Base-by-base conservation (phyloP, 148 eudicot genomes). In the Rheum nobile region DNA sequence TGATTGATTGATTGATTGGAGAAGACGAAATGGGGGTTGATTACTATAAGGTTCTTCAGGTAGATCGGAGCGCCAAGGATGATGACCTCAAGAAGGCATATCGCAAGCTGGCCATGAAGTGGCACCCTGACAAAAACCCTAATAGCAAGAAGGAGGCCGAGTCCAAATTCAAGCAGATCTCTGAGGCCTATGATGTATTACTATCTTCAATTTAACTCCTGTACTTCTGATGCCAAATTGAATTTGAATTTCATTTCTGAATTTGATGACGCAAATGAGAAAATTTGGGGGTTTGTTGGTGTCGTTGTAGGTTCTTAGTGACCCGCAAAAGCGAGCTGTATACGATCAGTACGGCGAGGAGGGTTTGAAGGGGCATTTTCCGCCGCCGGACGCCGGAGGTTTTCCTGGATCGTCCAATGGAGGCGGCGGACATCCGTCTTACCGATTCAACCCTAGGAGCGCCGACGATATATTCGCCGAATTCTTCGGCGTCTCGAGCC, bases 331-430 rank as follows among this genome's bases (percentile, higher is more conserved):
- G 76, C 75, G 92, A 78, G 85, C 85, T 9, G 50, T 86, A 1
- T 86, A 88, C 75, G 92, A 88, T 74, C 89, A 88, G 70, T 84
- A 84, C 74, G 88, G 87, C 50, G 91, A 86, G 80, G 89, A 84
- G 65, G 89, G 92, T 26, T 80, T 86, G 2, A 83, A 84, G 72
- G 91, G 91, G 8, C 88, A 85, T 71, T 80, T 80, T 75, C 88
- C 87, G 70, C 85, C 86, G 8, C 88, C 91, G 8, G 91, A 69
- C 61, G 85, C 82, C 43, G 84, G 87, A 10, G 89, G 89, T 0
- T 77, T 84, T 41, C 26, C 75, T 28, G 75, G 67, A 31, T 73
- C 67, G 37, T 73, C 75, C 59, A 48, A 73, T 52, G 75, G 75
- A 34, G 39, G 70, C 42, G 43, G 61, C 61, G 65, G 65, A 26